Evolutionary conservation across 805 yeast species (phyloP).

Genomic region (Candida fluviatilis): DNA sequence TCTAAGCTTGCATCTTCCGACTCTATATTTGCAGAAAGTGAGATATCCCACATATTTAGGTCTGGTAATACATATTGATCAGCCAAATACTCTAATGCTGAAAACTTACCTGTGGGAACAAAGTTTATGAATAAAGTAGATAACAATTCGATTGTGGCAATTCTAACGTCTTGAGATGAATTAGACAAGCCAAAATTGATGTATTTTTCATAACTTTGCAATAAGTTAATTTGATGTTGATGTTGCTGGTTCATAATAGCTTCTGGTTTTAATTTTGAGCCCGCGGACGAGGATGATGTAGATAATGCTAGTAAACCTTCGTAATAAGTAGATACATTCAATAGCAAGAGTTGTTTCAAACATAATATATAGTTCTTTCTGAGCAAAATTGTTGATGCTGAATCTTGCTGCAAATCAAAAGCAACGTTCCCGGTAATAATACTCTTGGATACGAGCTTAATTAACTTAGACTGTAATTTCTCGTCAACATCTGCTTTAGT

Average conservation of each 20-base stretch:
- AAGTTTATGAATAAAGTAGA: constrained; percentile 32
- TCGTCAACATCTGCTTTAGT: constrained; percentile 38
- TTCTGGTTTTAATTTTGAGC: constrained; percentile 41
- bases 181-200: constrained; percentile 28
- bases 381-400: constrained; percentile 18
- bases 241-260: constrained; percentile 37
- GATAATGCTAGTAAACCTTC: constrained; percentile 33
- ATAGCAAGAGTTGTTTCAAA: constrained; percentile 27
- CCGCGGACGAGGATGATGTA: constrained; percentile 29
- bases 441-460: constrained; percentile 28
- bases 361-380: constrained; percentile 30
- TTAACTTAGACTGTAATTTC: constrained; percentile 31
- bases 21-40: constrained; percentile 15
- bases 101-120: constrained; percentile 36
- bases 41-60: constrained; percentile 25
- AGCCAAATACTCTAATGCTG: constrained; percentile 28
- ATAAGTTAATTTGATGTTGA: constrained; percentile 28
- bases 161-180: constrained; percentile 30
- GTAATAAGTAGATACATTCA: constrained; percentile 33
- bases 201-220: constrained; percentile 26
- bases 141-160: constrained; percentile 33
- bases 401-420: constrained; percentile 14
- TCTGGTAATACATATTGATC: constrained; percentile 29
- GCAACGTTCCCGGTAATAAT: constrained; percentile 18
- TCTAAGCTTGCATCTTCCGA: constrained; percentile 12